Base-by-base conservation (phyloP, 257 asterid genomes). In the Eucommia ulmoides region DNA sequence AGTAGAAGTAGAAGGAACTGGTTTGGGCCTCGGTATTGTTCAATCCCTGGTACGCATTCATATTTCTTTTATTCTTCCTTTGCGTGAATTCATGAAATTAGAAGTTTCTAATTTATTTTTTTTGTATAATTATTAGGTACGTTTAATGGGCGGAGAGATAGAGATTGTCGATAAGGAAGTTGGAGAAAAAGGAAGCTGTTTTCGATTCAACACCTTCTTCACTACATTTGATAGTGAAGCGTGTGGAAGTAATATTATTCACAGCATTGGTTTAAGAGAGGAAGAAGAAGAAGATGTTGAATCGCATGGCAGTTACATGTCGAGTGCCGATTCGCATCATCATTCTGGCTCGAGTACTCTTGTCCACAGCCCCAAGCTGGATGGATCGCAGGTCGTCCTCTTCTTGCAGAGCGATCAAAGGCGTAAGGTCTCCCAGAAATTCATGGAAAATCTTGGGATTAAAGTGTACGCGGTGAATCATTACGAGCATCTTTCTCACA, bases 1-100 rank as follows among this genome's bases (percentile, higher is more conserved):
- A 24, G 70, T 74, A 24, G 71, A 68, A 75, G 70, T 74, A 24
- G 71, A 68, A 75, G 95, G 95, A 47, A 77, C 88, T 42, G 95
- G 95, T 35, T 57, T 88, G 23, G 95, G 95, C 24, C 88, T 88
- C 10, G 86, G 88, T 49, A 88, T 88, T 52, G 85, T 79, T 21
- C 95, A 79, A 24, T 81, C 88, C n/a, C 51, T 88, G 85, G 97
- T 83, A 66, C 3, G 67, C n/a, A 38, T 19, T 15, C 29, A 25
- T 52, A 1, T 21, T 12, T 46, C 22, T 2, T 26, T 29, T 8
- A 14, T 20, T 20, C 18, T 41, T 49, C 10, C 38, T 8, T 0
- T 29, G 7, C 12, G 12, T 29, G 7, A 29, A 29, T 29, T 29
- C 12, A 29, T 29, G 38, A 29, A 15, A 5, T 38, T 7, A 15